phyloP scores from a whole-genome alignment of 2,329 filamentous ascomycete genomes.

The Colletotrichum gigasporum region DNA sequence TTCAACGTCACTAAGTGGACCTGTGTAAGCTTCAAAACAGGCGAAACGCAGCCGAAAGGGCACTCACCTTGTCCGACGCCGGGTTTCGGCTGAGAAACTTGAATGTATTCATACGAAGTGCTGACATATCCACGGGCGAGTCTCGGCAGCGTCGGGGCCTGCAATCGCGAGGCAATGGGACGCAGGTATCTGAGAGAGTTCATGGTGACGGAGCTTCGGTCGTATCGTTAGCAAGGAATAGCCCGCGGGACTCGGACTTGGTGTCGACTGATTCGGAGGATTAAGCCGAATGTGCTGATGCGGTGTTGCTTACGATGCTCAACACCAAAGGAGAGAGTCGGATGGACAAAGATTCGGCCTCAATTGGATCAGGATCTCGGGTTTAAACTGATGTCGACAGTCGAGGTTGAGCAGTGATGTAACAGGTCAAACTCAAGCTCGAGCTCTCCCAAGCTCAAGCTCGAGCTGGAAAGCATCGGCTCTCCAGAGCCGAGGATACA shows the following conservation, averaged over 20 bases:
- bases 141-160: constrained; percentile 65
- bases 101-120: constrained; percentile 78
- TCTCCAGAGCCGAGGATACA: constrained; percentile 39
- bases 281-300: neutral
- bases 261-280: neutral
- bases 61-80: constrained; percentile 85
- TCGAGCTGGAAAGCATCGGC: constrained; percentile 42
- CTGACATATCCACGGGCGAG: constrained; percentile 63
- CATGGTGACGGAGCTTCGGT: constrained; percentile 46
- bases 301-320: neutral
- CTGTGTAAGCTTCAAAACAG: constrained; percentile 10
- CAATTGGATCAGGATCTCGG: constrained; percentile 1
- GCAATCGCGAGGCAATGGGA: constrained; percentile 69
- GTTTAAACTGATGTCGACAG: neutral
- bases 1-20: constrained; percentile 80
- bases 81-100: constrained; percentile 84
- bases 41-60: constrained; percentile 21
- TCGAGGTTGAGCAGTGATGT: constrained; percentile 4
- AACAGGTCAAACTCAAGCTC: constrained; percentile 17
- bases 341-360: neutral
- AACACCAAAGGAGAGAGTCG: neutral
- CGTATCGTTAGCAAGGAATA: neutral
- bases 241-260: neutral
- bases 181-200: constrained; percentile 67
- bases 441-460: constrained; percentile 15